phyloP scores from a whole-genome alignment of 768 basidiomycete genomes.

The Amanita pallidorosea region DNA sequence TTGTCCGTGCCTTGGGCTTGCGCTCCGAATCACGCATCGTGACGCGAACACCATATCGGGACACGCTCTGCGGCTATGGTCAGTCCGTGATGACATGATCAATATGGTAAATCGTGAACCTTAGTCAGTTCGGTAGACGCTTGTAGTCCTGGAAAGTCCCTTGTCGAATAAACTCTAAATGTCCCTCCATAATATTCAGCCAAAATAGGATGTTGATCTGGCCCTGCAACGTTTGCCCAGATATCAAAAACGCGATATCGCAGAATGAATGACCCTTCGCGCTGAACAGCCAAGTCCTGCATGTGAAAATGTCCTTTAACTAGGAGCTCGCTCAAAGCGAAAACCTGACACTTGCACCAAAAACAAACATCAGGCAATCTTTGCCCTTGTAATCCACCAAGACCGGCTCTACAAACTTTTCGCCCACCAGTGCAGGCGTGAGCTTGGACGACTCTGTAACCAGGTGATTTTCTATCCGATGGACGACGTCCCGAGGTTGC shows the following conservation, averaged over 20 bases:
- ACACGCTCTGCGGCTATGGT: slow-evolving; percentile 15
- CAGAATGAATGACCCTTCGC: slow-evolving; percentile 55
- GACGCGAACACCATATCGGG: slow-evolving; percentile 30
- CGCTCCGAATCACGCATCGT: slow-evolving; percentile 29
- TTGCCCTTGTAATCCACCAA: slow-evolving; percentile 42
- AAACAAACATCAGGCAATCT: slow-evolving; percentile 50
- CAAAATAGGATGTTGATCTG: slow-evolving; percentile 28
- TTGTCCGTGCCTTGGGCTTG: slow-evolving; percentile 23
- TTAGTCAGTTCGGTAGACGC: slow-evolving; percentile 64
- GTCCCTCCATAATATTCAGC: slow-evolving; percentile 58
- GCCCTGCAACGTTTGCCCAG: slow-evolving; percentile 24
- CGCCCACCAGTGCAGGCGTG: slow-evolving; percentile 48
- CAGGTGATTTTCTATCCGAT: slow-evolving; percentile 21
- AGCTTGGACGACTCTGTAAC: slow-evolving; percentile 30
- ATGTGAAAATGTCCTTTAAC: slow-evolving; percentile 5
- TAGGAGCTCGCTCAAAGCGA: background rate
- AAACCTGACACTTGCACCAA: slow-evolving; percentile 32
- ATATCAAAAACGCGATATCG: slow-evolving; percentile 68
- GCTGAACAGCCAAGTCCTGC: slow-evolving; percentile 60
- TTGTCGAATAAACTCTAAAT: slow-evolving; percentile 63
- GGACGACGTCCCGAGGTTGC: slow-evolving; percentile 19
- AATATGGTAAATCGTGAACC: slow-evolving; percentile 24
- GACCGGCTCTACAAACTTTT: slow-evolving; percentile 48
- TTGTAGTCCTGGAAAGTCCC: slow-evolving; percentile 62
- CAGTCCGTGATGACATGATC: background rate